These are phyloP conservation scores for Ophiostoma populinum DNA, from an alignment of 2,329 filamentous ascomycete genomes.

Conservation along the genomic window DNA sequence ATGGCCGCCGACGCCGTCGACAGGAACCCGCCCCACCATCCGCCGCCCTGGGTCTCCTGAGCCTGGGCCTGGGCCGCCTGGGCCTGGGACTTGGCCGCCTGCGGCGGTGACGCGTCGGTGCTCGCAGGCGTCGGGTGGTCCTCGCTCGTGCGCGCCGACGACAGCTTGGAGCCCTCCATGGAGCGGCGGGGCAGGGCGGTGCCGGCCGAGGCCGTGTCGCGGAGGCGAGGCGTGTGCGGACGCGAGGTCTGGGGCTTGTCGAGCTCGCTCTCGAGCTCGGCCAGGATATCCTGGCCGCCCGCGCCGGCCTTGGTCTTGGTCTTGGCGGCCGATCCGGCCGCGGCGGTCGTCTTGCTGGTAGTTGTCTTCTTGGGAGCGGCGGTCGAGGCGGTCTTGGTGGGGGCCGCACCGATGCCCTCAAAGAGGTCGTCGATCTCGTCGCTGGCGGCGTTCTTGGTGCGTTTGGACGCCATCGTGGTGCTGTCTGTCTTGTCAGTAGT, in stretches of 20 bases:
- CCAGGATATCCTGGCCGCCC: constrained; percentile 57
- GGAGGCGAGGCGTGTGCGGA: constrained; percentile 65
- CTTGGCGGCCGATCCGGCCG: constrained; percentile 17
- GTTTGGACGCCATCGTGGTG: constrained; percentile 41
- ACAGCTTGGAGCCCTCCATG: constrained; percentile 7
- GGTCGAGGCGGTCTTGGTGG: constrained; percentile 31
- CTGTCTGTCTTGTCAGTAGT: not conserved
- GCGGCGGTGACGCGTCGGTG: constrained; percentile 12
- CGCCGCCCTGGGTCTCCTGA: too few species aligned
- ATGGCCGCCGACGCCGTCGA: constrained; percentile 71
- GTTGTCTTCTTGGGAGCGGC: constrained; percentile 19
- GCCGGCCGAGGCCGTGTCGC: constrained; percentile 34
- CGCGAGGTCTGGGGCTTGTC: constrained; percentile 47
- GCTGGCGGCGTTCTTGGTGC: constrained; percentile 32
- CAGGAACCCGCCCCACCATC: constrained; percentile 80
- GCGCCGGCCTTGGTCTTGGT: constrained; percentile 29
- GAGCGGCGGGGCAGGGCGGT: constrained; percentile 17
- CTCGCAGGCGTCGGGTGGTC: constrained; percentile 26
- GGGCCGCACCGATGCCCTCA: constrained; percentile 41
- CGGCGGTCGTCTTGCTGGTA: constrained; percentile 18
- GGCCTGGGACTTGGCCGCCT: too few species aligned
- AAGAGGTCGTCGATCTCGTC: constrained; percentile 51
- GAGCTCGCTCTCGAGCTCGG: constrained; percentile 67
- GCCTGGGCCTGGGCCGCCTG: too few species aligned
- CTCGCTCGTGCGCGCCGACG: constrained; percentile 40